Conservation (phyloP, 1,284 basidiomycete species). For the Pholiota adiposa region DNA sequence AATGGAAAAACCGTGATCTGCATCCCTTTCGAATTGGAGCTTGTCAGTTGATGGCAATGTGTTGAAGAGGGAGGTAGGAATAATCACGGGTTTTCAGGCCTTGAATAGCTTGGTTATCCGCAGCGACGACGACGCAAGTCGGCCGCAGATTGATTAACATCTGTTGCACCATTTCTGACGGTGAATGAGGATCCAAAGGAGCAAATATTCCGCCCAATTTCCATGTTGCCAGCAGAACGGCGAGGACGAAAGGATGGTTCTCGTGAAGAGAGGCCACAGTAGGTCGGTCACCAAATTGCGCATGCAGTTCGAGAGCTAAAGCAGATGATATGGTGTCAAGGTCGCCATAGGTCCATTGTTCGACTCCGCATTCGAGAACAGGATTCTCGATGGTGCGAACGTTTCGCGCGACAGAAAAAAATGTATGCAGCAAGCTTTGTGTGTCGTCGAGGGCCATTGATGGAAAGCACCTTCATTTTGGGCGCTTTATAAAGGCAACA, state of each 20-base stretch:
- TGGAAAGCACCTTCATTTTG: not conserved
- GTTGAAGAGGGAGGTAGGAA: not conserved
- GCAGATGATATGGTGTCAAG: constrained; percentile 30
- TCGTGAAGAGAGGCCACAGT: constrained; percentile 32
- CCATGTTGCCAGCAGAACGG: constrained; percentile 33
- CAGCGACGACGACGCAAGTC: constrained; percentile 25
- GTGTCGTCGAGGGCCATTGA: not conserved
- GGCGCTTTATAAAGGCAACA: not conserved
- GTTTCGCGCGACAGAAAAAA: constrained; percentile 17
- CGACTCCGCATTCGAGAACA: constrained; percentile 27
- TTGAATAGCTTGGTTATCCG: constrained; percentile 18
- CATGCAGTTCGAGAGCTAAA: constrained; percentile 24
- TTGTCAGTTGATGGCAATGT: not conserved
- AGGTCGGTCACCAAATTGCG: constrained; percentile 23
- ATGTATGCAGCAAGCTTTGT: constrained; percentile 12
- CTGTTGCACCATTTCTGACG: constrained; percentile 27
- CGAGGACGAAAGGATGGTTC: constrained; percentile 34
- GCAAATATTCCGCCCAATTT: constrained; percentile 32
- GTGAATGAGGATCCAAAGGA: constrained; percentile 33
- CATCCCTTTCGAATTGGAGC: constrained; percentile 17
- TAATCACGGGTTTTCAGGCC: constrained; percentile 23
- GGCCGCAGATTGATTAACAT: constrained; percentile 32
- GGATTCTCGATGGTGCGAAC: constrained; percentile 5
- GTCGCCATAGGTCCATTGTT: constrained; percentile 32
- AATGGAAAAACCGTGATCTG: constrained; percentile 14